Conservation (phyloP, 2,329 filamentous ascomycete species). For the Leptoxyphium fumago region DNA sequence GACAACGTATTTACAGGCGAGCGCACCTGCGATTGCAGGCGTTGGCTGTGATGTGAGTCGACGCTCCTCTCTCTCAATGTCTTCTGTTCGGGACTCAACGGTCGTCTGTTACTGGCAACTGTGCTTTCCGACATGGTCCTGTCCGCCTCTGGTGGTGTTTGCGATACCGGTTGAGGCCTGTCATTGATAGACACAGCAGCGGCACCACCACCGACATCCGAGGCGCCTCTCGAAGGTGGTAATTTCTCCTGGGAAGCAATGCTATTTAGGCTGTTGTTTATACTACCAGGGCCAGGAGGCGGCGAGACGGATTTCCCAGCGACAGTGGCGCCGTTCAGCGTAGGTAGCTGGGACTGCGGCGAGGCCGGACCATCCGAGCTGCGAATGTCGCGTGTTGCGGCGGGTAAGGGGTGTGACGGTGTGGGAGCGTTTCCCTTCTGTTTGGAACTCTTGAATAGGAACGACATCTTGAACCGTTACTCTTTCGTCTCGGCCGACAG, state of each 20-base stretch:
- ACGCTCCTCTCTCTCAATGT: conserved; percentile 12
- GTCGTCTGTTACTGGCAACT: neutral
- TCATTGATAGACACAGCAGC: neutral
- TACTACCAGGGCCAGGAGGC: conserved; percentile 61
- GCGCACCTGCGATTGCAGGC: conserved; percentile 12
- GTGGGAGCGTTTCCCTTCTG: conserved; percentile 17
- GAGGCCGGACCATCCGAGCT: conserved; percentile 35
- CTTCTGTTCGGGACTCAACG: conserved; percentile 46
- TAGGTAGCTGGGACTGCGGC: conserved; percentile 24
- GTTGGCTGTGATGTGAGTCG: conserved; percentile 19
- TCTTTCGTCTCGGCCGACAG: neutral
- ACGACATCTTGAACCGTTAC: conserved; percentile 27
- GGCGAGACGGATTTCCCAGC: conserved; percentile 21
- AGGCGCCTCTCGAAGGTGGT: neutral
- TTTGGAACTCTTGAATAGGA: conserved; percentile 35
- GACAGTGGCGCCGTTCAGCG: conserved; percentile 29
- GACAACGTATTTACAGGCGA: conserved; percentile 32
- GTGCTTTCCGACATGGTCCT: conserved; percentile 1
- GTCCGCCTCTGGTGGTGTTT: neutral
- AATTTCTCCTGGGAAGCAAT: conserved; percentile 8
- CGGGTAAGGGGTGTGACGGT: conserved; percentile 29
- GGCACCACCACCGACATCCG: neutral
- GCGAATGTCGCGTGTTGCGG: conserved; percentile 41
- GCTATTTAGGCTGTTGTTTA: conserved; percentile 31
- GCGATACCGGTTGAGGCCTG: neutral